Evolutionary conservation across 306 rosid genomes (phyloP).

Genomic region (Vigna mungo): DNA sequence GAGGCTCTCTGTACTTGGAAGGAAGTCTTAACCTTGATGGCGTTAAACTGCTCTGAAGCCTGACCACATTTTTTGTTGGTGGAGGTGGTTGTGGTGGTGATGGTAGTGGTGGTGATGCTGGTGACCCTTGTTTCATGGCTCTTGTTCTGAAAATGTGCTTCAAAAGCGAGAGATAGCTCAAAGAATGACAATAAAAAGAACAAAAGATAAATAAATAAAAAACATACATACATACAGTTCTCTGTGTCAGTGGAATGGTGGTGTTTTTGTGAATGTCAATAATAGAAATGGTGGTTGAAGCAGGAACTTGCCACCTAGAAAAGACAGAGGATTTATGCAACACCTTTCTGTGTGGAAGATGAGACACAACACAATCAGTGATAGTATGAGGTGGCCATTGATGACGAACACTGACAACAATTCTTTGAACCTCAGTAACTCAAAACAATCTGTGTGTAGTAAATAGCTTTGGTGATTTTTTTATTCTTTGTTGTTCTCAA

Average conservation of each 20-base stretch:
- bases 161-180: constrained; percentile 14
- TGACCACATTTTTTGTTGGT: constrained; percentile 42
- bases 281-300: constrained; percentile 17
- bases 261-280: background rate
- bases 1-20: constrained; percentile 56
- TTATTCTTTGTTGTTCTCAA: constrained; percentile 6
- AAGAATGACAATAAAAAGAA: constrained; percentile 13
- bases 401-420: constrained; percentile 8
- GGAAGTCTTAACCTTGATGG: constrained; percentile 54
- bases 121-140: constrained; percentile 53
- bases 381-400: constrained; percentile 29
- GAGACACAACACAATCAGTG: constrained; percentile 31
- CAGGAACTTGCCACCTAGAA: constrained; percentile 20
- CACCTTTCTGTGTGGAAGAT: constrained; percentile 36
- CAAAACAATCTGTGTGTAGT: background rate
- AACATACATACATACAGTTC: background rate
- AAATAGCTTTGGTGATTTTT: constrained; percentile 7
- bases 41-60: constrained; percentile 37
- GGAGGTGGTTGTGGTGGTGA: background rate
- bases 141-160: constrained; percentile 31
- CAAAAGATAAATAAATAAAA: background rate
- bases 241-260: constrained; percentile 37
- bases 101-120: background rate
- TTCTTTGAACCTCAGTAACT: background rate
- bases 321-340: constrained; percentile 41